phyloP scores from a whole-genome alignment of 768 basidiomycete genomes.

The Guyanaporus albipodus region DNA sequence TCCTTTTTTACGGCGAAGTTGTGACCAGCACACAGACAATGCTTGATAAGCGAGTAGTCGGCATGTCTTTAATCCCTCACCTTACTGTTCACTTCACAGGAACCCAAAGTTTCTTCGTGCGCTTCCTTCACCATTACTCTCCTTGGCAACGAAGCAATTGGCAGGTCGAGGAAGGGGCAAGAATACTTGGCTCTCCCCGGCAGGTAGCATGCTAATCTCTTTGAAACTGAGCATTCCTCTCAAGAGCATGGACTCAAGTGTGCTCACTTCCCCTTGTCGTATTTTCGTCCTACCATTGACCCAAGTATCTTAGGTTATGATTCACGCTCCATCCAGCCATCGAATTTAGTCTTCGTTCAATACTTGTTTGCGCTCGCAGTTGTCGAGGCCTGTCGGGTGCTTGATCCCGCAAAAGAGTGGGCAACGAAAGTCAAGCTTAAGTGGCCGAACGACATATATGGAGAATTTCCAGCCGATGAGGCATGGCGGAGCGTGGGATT shows the following conservation, averaged over 20 bases:
- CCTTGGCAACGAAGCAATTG: slow-evolving; percentile 83
- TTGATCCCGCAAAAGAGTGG: slow-evolving; percentile 41
- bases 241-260: slow-evolving; percentile 10
- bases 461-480: slow-evolving; percentile 45
- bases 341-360: slow-evolving; percentile 86
- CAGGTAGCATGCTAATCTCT: slow-evolving; percentile 78
- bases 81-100: slow-evolving; percentile 38
- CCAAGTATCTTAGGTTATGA: background rate
- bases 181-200: slow-evolving; percentile 91
- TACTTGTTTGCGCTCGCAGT: slow-evolving; percentile 90
- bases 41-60: slow-evolving; percentile 72
- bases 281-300: background rate
- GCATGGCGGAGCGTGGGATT: slow-evolving; percentile 32
- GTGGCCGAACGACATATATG: slow-evolving; percentile 98
- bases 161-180: slow-evolving; percentile 83
- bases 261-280: background rate
- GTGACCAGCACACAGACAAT: slow-evolving; percentile 95
- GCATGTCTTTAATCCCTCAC: background rate
- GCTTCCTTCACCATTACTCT: slow-evolving; percentile 75
- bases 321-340: slow-evolving; percentile 26
- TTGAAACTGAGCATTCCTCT: slow-evolving; percentile 22
- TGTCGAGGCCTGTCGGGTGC: slow-evolving; percentile 70
- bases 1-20: slow-evolving; percentile 79
- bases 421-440: slow-evolving; percentile 72
- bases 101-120: slow-evolving; percentile 67